phyloP scores from a whole-genome alignment of 108 stramenopile genomes.

The Seminavis robusta region DNA sequence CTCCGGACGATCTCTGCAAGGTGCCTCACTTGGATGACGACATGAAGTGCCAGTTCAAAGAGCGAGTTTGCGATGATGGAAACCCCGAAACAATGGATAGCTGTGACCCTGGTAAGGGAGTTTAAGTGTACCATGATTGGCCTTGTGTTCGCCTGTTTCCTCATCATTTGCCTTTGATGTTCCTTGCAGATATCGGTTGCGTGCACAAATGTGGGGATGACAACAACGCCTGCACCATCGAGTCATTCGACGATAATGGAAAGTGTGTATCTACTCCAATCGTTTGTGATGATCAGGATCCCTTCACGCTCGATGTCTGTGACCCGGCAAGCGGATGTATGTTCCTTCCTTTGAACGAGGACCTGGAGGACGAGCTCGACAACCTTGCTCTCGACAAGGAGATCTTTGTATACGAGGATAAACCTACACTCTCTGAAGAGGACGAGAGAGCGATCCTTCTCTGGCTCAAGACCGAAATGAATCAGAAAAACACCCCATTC shows the following conservation, averaged over 20 bases:
- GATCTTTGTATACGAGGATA: not conserved
- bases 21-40: too few relatives aligned
- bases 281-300: not conserved
- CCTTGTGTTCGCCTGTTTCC: too few relatives aligned
- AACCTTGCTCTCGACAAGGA: not conserved
- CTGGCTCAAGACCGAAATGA: not conserved
- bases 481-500: not conserved
- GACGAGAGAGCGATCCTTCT: not conserved
- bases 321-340: not conserved
- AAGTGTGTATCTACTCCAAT: not conserved
- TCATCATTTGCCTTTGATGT: too few relatives aligned
- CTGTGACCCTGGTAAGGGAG: not conserved
- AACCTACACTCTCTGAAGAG: not conserved
- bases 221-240: not conserved
- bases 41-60: not conserved
- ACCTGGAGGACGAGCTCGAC: not conserved
- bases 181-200: not conserved
- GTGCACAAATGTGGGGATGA: not conserved
- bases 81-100: not conserved
- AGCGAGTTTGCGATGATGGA: not conserved
- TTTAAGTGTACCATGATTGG: too few relatives aligned
- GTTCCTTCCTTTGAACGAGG: conserved; percentile 1
- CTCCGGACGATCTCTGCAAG: too few relatives aligned
- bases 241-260: not conserved
- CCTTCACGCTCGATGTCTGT: not conserved